Evolutionary conservation across 2,329 filamentous ascomycete genomes (phyloP), one percentile per base, ranked within the genome.

Genomic region (Apiospora kogelbergensis): DNA sequence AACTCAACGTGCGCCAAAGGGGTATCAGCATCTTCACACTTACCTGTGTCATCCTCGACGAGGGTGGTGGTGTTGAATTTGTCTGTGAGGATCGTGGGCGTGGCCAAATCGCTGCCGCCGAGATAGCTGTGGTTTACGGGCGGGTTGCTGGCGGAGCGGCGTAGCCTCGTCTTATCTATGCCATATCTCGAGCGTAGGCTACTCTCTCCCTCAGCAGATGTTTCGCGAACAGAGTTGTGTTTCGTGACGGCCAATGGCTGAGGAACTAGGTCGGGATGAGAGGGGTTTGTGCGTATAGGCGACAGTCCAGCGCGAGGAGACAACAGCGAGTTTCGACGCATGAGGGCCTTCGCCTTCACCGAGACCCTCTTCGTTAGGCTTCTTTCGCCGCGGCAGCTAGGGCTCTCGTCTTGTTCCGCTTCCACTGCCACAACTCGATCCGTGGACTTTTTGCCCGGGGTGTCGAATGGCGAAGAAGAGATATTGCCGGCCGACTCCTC

Each of bases 231-330:
- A 2, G 68, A 69, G 64, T 69, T 69, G 40, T 46, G 68, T 46
- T 69, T 69, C 17, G 53, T 30, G 22, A 69, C 64, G 11, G 63
- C 63, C n/a, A 69, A 41, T 1, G 68, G 68, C 24, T 30, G 45
- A 26, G 68, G 68, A 1, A 69, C 68, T 46, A 69, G 41, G 45
- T 69, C 68, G 13, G 68, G 68, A 17, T 69, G 68, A 11, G 68
- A 66, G 13, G 68, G 68, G 24, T 69, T 66, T 7, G 10, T 9
- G n/a, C 68, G 68, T 11, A 69, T 65, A 17, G 68, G 68, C 9
- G 68, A 69, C 6, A 69, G 40, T 10, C 33, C 22, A 10, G 26
- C 7, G 37, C 63, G 63, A 20, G 30, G n/a, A 26, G 42, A 48
- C 26, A 66, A 41, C 26, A 66, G 13, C 30, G 42, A 40, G 20